phyloP scores from a whole-genome alignment of 345 rosid species.

The Euphorbia pulcherrima region DNA sequence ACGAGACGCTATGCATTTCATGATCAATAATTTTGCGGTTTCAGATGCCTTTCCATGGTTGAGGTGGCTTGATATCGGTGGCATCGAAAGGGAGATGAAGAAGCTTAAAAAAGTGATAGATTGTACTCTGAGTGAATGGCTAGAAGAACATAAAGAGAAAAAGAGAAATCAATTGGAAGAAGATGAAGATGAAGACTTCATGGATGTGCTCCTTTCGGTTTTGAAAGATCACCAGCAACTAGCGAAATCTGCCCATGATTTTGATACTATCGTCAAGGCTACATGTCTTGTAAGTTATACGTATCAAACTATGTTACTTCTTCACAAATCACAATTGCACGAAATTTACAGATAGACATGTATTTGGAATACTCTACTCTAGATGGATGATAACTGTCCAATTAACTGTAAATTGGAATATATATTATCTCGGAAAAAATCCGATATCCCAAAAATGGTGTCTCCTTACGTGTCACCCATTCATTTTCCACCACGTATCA shows the following conservation, averaged over 20 bases:
- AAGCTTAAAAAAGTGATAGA: conserved; percentile 26
- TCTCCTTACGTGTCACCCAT: too few species aligned
- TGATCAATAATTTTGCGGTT: conserved; percentile 4
- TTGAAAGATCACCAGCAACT: neutral
- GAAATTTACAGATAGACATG: too few species aligned
- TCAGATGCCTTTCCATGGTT: conserved; percentile 5
- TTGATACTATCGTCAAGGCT: conserved; percentile 30
- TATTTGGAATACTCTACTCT: too few species aligned
- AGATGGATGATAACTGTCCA: too few species aligned
- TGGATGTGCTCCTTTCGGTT: conserved; percentile 33
- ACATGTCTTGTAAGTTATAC: conserved; percentile 28
- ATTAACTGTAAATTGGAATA: too few species aligned
- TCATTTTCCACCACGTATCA: too few species aligned
- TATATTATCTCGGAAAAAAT: too few species aligned
- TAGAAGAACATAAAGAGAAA: conserved; percentile 7
- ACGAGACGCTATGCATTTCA: conserved; percentile 21
- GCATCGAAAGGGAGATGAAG: neutral
- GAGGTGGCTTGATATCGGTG: neutral
- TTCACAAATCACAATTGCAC: too few species aligned
- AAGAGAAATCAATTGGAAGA: neutral
- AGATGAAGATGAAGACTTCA: conserved; percentile 29
- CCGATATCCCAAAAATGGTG: too few species aligned
- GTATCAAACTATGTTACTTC: too few species aligned
- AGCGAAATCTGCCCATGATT: conserved; percentile 1
- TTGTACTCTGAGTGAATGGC: neutral